These are phyloP conservation scores for Boletus eberwhitei DNA, from an alignment of 768 basidiomycete species.

Conservation along the genomic window DNA sequence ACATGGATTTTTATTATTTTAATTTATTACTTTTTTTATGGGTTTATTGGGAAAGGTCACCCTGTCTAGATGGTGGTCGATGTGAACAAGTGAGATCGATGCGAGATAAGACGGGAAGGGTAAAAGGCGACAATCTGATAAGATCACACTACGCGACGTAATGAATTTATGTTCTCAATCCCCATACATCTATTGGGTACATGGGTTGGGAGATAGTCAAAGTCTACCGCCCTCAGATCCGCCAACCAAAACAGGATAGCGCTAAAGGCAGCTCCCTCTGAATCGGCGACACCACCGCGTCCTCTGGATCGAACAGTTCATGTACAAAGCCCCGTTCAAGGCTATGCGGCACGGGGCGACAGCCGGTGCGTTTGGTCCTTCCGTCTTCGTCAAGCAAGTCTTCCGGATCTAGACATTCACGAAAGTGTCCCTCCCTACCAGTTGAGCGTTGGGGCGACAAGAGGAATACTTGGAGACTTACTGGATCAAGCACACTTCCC, in stretches of 20 bases:
- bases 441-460: neutral
- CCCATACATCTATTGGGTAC: neutral
- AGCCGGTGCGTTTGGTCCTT: neutral
- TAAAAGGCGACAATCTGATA: neutral
- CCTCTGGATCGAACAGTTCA: neutral
- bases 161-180: neutral
- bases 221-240: neutral
- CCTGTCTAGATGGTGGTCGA: too few relatives aligned
- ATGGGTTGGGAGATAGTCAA: neutral
- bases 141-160: neutral
- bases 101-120: too few relatives aligned
- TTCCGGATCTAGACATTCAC: neutral
- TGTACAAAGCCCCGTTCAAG: neutral
- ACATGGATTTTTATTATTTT: conserved; percentile 8
- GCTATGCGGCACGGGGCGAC: neutral
- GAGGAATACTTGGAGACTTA: neutral
- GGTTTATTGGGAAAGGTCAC: too few relatives aligned
- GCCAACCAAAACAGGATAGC: neutral
- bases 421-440: neutral
- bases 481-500: neutral
- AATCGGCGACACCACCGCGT: neutral
- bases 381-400: neutral
- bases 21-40: too few relatives aligned
- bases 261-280: neutral
- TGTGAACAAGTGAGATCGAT: too few relatives aligned